phyloP scores from a whole-genome alignment of 2,329 filamentous ascomycete species.

The Stagonosporopsis tanaceti region DNA sequence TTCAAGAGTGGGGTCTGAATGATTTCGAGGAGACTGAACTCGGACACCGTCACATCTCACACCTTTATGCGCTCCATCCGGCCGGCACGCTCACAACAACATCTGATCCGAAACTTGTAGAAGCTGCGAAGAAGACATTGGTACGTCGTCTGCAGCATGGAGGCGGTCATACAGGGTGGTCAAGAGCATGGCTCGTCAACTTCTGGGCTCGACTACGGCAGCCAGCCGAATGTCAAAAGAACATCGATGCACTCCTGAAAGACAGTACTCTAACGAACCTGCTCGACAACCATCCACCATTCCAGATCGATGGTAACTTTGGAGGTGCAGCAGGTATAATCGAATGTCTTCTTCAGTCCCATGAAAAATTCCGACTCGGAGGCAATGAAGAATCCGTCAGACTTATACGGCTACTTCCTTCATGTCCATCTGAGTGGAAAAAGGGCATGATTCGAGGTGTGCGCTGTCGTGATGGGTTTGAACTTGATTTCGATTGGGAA shows the following conservation, averaged over 20 bases:
- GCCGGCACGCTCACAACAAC: slow-evolving; percentile 51
- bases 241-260: slow-evolving; percentile 52
- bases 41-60: slow-evolving; percentile 61
- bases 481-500: slow-evolving; percentile 16
- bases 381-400: not conserved
- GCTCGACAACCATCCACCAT: slow-evolving; percentile 47
- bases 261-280: slow-evolving; percentile 56
- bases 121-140: slow-evolving; percentile 44
- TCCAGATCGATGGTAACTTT: slow-evolving; percentile 62
- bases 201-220: slow-evolving; percentile 58
- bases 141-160: slow-evolving; percentile 35
- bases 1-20: slow-evolving; percentile 34
- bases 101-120: slow-evolving; percentile 43
- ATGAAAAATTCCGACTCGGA: not conserved
- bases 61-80: slow-evolving; percentile 60
- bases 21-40: slow-evolving; percentile 54
- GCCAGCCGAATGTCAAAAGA: slow-evolving; percentile 46
- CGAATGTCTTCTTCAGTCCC: slow-evolving; percentile 37
- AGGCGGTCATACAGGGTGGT: slow-evolving; percentile 61
- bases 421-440: slow-evolving; percentile 18
- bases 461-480: slow-evolving; percentile 18
- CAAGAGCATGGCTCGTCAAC: slow-evolving; percentile 60
- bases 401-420: slow-evolving; percentile 15
- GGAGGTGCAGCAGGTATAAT: slow-evolving; percentile 58
- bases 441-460: slow-evolving; percentile 11